Conservation (phyloP, 2,329 filamentous ascomycete genomes). For the Drechslerella coelobrocha region DNA sequence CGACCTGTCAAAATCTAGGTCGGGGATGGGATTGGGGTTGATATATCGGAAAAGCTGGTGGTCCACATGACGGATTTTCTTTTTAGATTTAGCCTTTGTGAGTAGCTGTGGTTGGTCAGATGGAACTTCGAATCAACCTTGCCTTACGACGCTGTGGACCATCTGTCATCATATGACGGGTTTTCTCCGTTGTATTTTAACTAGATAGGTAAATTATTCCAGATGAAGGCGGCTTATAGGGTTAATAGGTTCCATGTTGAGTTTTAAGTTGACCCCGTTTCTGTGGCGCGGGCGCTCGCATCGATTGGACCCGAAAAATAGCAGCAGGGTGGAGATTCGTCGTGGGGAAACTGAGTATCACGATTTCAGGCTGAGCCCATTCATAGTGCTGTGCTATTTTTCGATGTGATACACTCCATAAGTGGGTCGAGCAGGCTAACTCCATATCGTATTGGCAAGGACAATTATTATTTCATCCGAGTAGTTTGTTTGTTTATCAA, state of each 20-base stretch:
- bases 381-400: conserved; percentile 15
- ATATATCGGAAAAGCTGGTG: not conserved
- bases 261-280: conserved; percentile 6
- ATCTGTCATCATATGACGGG: conserved; percentile 35
- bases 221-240: conserved; percentile 3
- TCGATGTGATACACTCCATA: not conserved
- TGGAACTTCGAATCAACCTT: not conserved
- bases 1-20: not conserved
- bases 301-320: conserved; percentile 46
- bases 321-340: conserved; percentile 34
- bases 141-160: not conserved
- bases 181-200: conserved; percentile 1
- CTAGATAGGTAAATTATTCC: conserved; percentile 26
- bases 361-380: not conserved
- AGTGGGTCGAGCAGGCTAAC: not conserved
- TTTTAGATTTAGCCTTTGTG: not conserved
- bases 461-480: no score
- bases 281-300: conserved; percentile 43
- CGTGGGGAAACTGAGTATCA: not conserved
- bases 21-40: not conserved
- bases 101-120: not conserved
- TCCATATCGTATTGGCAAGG: not conserved
- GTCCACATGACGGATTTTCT: not conserved
- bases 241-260: conserved; percentile 6
- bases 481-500: not conserved